A percentile compares a stretch with the other conserved stretches of the same genome.
Conservation (phyloP, 2,329 filamentous ascomycete species). For the Fusarium buxicola region DNA sequence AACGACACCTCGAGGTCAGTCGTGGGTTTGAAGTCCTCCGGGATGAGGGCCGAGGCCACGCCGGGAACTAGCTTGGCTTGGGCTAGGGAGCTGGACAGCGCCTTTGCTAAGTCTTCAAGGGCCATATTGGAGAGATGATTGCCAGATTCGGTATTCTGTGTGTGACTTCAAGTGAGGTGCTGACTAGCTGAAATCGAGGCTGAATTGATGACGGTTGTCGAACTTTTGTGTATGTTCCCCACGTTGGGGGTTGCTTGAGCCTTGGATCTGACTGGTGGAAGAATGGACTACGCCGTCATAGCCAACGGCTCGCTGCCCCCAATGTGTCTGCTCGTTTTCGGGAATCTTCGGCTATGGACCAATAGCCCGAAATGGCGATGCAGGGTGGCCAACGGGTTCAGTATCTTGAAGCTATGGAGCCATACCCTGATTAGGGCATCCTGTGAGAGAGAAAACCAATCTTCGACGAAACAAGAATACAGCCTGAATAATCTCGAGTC, state of each 20-base stretch:
- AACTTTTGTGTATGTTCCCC: constrained; percentile 31
- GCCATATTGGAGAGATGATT: constrained; percentile 23
- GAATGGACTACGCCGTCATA: neutral
- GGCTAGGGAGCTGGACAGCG: constrained; percentile 49
- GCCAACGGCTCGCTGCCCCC: constrained; percentile 8
- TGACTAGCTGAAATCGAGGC: constrained; percentile 14
- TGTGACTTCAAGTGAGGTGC: neutral
- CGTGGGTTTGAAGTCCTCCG: constrained; percentile 55
- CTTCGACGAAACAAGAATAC: too few species aligned
- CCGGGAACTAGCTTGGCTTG: constrained; percentile 56
- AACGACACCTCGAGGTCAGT: constrained; percentile 54
- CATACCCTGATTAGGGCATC: too few species aligned
- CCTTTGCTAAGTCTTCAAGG: constrained; percentile 27
- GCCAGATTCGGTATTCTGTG: neutral
- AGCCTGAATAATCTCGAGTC: too few species aligned
- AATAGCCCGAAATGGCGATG: too few species aligned
- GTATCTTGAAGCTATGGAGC: too few species aligned
- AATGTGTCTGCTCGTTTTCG: neutral
- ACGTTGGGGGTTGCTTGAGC: constrained; percentile 34
- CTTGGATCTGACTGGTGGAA: constrained; percentile 36
- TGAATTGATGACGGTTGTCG: constrained; percentile 25
- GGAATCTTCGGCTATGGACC: neutral
- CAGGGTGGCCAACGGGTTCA: too few species aligned
- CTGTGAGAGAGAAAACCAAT: too few species aligned
- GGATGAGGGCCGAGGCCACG: constrained; percentile 54